Conservation (phyloP, 2,329 filamentous ascomycete species). For the Elsinoe fawcettii region DNA sequence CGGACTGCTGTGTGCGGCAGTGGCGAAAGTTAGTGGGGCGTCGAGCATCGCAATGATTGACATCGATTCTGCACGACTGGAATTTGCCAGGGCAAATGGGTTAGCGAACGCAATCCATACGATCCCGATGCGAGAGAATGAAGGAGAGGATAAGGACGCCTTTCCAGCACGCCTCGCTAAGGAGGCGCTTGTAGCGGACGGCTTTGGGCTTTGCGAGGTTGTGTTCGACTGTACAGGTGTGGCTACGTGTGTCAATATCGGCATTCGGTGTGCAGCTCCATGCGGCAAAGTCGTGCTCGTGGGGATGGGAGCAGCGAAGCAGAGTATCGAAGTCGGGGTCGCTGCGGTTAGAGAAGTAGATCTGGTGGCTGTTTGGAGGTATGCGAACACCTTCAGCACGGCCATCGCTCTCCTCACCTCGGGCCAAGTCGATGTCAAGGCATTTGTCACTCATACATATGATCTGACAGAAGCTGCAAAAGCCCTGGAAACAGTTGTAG, state of each 20-base stretch:
- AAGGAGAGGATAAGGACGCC: neutral
- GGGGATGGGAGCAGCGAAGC: constrained; percentile 3
- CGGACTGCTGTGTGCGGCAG: constrained; percentile 77
- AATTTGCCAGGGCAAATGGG: constrained; percentile 56
- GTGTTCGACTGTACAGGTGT: constrained; percentile 32
- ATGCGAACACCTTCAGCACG: neutral
- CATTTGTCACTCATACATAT: constrained; percentile 4
- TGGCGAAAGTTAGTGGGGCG: constrained; percentile 79
- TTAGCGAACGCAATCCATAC: constrained; percentile 27
- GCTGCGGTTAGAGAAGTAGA: neutral
- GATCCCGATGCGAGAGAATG: constrained; percentile 3
- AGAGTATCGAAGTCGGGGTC: neutral
- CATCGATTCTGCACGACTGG: constrained; percentile 69
- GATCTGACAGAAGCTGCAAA: neutral
- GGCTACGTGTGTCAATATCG: constrained; percentile 26
- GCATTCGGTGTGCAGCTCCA: neutral
- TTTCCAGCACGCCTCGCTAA: neutral
- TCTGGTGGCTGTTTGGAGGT: constrained; percentile 1
- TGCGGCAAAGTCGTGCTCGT: neutral
- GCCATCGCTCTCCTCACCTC: neutral
- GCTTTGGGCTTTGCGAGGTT: constrained; percentile 29
- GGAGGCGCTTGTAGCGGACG: constrained; percentile 19
- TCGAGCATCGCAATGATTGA: constrained; percentile 78
- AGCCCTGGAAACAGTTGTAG: neutral
- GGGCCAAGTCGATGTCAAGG: neutral